Evolutionary conservation across 1,284 basidiomycete species (phyloP).

Genomic region (Porphyrellus sp.): DNA sequence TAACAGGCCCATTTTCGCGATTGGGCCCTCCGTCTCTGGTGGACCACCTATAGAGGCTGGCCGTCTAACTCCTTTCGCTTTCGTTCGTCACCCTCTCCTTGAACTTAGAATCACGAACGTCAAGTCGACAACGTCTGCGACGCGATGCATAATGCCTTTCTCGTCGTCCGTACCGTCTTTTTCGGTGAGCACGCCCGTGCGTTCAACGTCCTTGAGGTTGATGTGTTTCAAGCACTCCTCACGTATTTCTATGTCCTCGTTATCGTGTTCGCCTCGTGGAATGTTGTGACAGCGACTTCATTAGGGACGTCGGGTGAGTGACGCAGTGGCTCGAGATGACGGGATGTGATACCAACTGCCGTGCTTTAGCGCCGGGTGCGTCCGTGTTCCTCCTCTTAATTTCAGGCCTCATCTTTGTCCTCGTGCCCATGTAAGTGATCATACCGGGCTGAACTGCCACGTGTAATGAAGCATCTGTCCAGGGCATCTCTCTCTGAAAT

Average conservation of each 20-base stretch:
- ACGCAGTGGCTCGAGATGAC: neutral
- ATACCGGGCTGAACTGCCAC: neutral
- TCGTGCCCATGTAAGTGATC: conserved; percentile 45
- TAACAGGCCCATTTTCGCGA: neutral
- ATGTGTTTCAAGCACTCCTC: conserved; percentile 44
- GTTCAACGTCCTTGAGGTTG: neutral
- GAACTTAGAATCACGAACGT: conserved; percentile 15
- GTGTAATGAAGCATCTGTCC: neutral
- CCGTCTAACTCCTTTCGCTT: conserved; percentile 6
- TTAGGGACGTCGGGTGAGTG: conserved; percentile 39
- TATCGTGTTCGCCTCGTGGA: conserved; percentile 58
- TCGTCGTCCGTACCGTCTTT: conserved; percentile 53
- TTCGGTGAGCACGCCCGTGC: conserved; percentile 45
- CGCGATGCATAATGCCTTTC: conserved; percentile 42
- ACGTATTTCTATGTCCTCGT: conserved; percentile 49
- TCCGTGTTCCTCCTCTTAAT: conserved; percentile 53
- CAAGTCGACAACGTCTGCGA: conserved; percentile 6
- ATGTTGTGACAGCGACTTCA: conserved; percentile 41
- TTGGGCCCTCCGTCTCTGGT: conserved; percentile 14
- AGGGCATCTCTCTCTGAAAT: conserved; percentile 39
- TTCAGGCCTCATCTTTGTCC: conserved; percentile 44
- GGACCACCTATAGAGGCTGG: conserved; percentile 20
- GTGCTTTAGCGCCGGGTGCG: conserved; percentile 43
- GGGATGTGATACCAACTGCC: neutral
- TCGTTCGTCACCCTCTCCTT: neutral